Conservation (phyloP, 129 eudicot species). For the Pseudognaphalium luteoalbum region DNA sequence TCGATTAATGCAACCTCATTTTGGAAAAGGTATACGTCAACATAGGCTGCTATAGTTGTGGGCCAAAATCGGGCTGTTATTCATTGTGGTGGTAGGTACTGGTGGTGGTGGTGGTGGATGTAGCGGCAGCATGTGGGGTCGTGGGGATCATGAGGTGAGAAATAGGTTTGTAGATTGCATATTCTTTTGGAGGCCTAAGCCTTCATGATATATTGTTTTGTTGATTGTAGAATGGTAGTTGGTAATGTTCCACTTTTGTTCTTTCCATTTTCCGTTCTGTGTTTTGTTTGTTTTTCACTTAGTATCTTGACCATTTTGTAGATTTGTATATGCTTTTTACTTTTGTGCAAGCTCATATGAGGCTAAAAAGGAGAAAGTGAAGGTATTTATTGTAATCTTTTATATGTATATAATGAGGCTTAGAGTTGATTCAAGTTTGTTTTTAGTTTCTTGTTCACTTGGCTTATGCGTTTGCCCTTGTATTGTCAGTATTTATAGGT, state of each 20-base stretch:
- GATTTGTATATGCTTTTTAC: conserved; percentile 40
- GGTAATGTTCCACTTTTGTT: conserved; percentile 24
- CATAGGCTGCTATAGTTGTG: conserved; percentile 60
- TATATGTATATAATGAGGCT: conserved; percentile 41
- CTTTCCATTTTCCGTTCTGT: conserved; percentile 5
- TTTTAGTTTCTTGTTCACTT: not conserved
- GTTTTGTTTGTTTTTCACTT: conserved; percentile 20
- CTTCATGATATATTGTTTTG: conserved; percentile 57
- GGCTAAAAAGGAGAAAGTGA: conserved; percentile 30
- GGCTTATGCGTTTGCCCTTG: not conserved
- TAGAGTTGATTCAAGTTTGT: not conserved
- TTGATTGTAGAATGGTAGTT: conserved; percentile 41
- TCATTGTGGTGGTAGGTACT: not conserved
- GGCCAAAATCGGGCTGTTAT: not conserved
- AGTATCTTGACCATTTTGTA: conserved; percentile 24
- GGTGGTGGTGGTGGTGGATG: conserved; percentile 5
- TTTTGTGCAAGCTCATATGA: conserved; percentile 26
- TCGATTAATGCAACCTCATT: conserved; percentile 96
- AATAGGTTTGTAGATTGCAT: conserved; percentile 40
- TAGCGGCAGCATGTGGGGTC: conserved; percentile 24
- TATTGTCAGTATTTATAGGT: not conserved
- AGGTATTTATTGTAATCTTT: conserved; percentile 42
- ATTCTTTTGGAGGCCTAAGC: conserved; percentile 68
- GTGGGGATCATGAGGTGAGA: conserved; percentile 34
- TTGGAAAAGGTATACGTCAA: conserved; percentile 82